Evolutionary conservation across 2,329 filamentous ascomycete species (phyloP), one percentile per base, ranked within the genome.

Genomic region (Hymenoscyphus fraxineus): DNA sequence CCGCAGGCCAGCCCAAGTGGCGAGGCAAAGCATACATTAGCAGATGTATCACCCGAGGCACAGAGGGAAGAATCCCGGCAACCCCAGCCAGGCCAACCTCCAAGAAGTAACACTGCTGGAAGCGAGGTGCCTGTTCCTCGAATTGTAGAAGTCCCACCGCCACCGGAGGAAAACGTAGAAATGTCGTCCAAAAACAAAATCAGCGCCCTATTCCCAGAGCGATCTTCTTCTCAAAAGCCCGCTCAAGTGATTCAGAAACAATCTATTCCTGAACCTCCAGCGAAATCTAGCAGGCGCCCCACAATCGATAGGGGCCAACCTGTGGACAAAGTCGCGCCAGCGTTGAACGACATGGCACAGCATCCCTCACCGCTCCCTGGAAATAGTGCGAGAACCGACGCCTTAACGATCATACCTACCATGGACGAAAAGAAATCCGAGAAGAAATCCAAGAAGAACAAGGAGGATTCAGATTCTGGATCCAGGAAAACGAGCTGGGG

Each of bases 401-500:
- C 83, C 59, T 80, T 96, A 15, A 92, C 91, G 0, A 89, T 93
- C 69, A 93, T 95, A 60, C 91, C 93, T 0, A 94, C 89, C 0
- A 80, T 90, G 2, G 90, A 93, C 64, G 91, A 95, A 62, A 90
- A 87, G 76, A 92, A 90, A 71, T 72, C 80, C 0, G 90, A 93
- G n/a, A 88, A 87, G 75, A 92, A 88, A 70, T 83, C 86, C 60
- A 93, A 89, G 74, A 92, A 90, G 73, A 89, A 93, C 4, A 87
- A 84, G 67, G 75, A 74, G 6, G 82, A 88, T 1, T 87, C 91
- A 57, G 83, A 83, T 60, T 81, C 80, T 2, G 77, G 81, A 6
- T 79, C 82, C 31, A 85, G 88, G 66, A 96, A 95, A 75, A 93
- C 92, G 12, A 90, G 89, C 66, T 90, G 92, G 91, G 91, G 91